Evolutionary conservation across 2,329 filamentous ascomycete species (phyloP), one percentile per base, ranked within the genome.

Genomic region (Cladosporium sp.): DNA sequence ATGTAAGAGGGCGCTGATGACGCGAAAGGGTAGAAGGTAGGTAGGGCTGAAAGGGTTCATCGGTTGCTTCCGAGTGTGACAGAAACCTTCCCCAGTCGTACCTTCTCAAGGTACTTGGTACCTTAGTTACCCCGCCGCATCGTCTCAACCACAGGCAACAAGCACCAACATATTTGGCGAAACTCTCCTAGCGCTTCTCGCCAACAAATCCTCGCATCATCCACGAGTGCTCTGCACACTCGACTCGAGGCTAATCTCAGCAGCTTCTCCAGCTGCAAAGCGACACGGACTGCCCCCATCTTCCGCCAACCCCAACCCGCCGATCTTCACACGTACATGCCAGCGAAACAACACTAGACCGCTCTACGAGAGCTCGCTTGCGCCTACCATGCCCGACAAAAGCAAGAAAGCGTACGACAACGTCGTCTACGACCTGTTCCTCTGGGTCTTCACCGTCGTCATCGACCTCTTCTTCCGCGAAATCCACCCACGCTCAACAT

Each of bases 391-490:
- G 59, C 32, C 59, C n/a, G 50, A 55, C 58, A 58, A 49, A 47
- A 39, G 61, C 56, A 66, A 66, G 55, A 57, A 63, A 19, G 58
- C 63, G 34, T 61, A 65, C 44, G 61, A 64, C 20, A 62, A 64
- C 58, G 54, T 73, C 40, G 62, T 68, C 56, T 92, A 92, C 72
- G 89, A 92, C 75, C 79, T 86, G 59, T 88, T 91, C 68, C 79
- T 92, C 32, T 91, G 89, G 81, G 80, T 81, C 49, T 88, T 91
- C 71, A 89, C 87, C 40, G 83, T 97, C 62, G 80, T 97, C 53
- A 86, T 95, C 64, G 94, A 99, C 74, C 85, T 97, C 65, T 99
- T 99, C 83, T 99, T 99, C 79, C 88, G 94, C 65, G 94, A 99
- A 75, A 91, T 99, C 15, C 92, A 97, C 71, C 94, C 94, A 12